Conservation (phyloP, 1,139 yeast species). For the Hanseniaspora uvarum region DNA sequence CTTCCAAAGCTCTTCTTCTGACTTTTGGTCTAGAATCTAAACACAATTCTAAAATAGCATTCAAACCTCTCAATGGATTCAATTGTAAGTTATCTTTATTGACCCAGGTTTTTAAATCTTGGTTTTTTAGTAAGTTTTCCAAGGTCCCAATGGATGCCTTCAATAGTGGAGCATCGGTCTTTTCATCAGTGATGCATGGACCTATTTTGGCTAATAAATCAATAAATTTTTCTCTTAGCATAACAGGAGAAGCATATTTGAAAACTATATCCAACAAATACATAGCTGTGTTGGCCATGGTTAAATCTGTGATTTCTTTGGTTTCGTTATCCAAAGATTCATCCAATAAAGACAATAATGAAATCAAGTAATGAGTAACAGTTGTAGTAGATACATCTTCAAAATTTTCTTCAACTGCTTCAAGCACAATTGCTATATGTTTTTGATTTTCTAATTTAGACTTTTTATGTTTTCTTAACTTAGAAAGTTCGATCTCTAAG, state of each 20-base stretch:
- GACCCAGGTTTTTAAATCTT: conserved; percentile 70
- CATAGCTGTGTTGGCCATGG: conserved; percentile 63
- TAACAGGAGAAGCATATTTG: conserved; percentile 60
- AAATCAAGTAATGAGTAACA: conserved; percentile 70
- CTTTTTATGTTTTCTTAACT: conserved; percentile 57
- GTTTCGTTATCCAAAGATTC: conserved; percentile 50
- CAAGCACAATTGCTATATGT: conserved; percentile 60
- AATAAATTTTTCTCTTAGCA: conserved; percentile 62
- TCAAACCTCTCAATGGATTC: conserved; percentile 73
- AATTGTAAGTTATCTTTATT: conserved; percentile 41
- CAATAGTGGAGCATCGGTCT: conserved; percentile 74
- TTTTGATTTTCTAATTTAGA: conserved; percentile 80
- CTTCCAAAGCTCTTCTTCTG: conserved; percentile 88
- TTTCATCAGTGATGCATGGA: conserved; percentile 59
- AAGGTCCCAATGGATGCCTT: conserved; percentile 78
- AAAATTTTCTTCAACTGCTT: conserved; percentile 84
- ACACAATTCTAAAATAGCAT: conserved; percentile 69
- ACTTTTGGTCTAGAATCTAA: conserved; percentile 91
- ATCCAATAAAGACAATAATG: conserved; percentile 70
- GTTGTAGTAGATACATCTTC: conserved; percentile 38
- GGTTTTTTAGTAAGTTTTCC: conserved; percentile 69
- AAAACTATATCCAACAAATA: conserved; percentile 73
- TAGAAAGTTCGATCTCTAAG: conserved; percentile 57
- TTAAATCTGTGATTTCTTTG: conserved; percentile 46
- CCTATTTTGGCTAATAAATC: conserved; percentile 73